These are phyloP conservation scores for Dentipellis sp. DNA, from an alignment of 768 basidiomycete genomes.

Conservation along the genomic window DNA sequence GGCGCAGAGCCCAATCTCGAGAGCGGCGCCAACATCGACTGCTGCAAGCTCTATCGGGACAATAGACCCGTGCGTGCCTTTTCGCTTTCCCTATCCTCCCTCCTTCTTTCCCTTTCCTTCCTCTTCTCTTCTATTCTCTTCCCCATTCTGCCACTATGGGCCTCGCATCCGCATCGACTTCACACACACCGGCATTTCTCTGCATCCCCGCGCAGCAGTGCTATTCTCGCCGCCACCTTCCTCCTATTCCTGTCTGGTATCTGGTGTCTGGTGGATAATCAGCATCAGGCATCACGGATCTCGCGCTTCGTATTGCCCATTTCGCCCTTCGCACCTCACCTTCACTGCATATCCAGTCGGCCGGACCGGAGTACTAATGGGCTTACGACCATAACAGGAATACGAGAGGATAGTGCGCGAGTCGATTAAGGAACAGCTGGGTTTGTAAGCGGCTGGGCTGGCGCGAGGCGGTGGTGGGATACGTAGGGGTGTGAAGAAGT, in stretches of 20 bases:
- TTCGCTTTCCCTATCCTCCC: too few relatives aligned
- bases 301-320: too few relatives aligned
- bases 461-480: too few relatives aligned
- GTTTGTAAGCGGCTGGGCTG: slow-evolving; percentile 34
- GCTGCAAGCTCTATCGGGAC: slow-evolving; percentile 94
- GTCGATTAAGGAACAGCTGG: slow-evolving; percentile 81
- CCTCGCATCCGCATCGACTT: neutral
- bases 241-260: too few relatives aligned
- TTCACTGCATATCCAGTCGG: too few relatives aligned
- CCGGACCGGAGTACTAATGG: neutral
- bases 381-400: slow-evolving; percentile 35
- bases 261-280: too few relatives aligned
- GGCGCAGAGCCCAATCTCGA: slow-evolving; percentile 87
- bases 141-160: neutral
- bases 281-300: too few relatives aligned
- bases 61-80: slow-evolving; percentile 44
- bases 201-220: too few relatives aligned
- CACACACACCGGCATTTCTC: too few relatives aligned
- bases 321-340: too few relatives aligned
- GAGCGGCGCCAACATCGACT: slow-evolving; percentile 94
- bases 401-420: slow-evolving; percentile 82
- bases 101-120: neutral
- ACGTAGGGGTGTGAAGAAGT: too few relatives aligned
- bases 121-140: neutral
- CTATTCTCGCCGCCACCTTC: too few relatives aligned